Percentiles rank a stretch among this genome's conserved stretches.
phyloP scores from a whole-genome alignment of 306 rosid genomes.

The Prunus dulcis region DNA sequence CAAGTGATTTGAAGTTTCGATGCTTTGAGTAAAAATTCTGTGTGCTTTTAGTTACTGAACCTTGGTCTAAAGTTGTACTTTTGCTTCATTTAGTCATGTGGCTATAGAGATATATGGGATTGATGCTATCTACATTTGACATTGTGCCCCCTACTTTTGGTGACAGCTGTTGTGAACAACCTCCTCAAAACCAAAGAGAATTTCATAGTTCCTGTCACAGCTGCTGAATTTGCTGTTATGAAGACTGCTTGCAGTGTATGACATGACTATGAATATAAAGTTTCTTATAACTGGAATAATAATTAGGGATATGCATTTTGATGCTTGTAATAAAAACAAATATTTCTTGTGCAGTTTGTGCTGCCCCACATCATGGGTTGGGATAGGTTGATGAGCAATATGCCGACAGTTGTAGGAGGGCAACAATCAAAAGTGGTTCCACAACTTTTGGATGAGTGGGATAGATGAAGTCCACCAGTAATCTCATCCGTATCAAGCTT shows the following conservation, averaged over 20 bases:
- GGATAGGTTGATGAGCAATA: constrained; percentile 56
- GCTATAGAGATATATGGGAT: neutral
- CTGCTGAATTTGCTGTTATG: constrained; percentile 83
- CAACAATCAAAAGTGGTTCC: constrained; percentile 32
- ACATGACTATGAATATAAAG: neutral
- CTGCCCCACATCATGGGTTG: constrained; percentile 91
- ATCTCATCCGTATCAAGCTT: neutral
- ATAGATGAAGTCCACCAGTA: constrained; percentile 37
- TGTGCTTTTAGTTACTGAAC: neutral
- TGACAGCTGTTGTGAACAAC: constrained; percentile 75
- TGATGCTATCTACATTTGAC: neutral
- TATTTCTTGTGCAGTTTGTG: constrained; percentile 56
- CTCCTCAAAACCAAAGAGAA: constrained; percentile 51
- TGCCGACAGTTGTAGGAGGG: constrained; percentile 29
- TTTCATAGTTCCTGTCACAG: constrained; percentile 67
- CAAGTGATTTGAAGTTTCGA: neutral
- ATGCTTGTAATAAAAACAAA: neutral
- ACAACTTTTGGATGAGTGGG: constrained; percentile 68
- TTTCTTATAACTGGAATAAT: neutral
- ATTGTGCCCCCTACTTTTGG: neutral
- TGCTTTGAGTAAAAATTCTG: neutral
- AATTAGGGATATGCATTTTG: neutral
- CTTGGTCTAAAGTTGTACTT: neutral
- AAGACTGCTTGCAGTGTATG: constrained; percentile 95
- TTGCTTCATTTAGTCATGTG: neutral